phyloP scores from a whole-genome alignment of 306 rosid species.

The Bauhinia variegata region DNA sequence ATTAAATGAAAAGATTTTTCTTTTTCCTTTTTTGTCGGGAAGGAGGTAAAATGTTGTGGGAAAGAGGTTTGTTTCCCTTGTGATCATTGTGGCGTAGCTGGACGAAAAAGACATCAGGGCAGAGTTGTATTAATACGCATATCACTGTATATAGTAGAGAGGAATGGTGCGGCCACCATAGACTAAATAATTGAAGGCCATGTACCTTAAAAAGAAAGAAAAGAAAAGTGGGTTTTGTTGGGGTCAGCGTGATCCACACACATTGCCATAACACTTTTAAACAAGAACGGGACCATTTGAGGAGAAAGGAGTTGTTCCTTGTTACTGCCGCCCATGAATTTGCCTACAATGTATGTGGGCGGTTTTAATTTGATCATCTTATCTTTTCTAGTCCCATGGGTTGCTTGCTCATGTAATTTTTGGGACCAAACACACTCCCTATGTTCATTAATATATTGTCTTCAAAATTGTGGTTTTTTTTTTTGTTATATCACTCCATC shows the following conservation, averaged over 20 bases:
- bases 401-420: constrained; percentile 21
- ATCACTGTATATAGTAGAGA: constrained; percentile 25
- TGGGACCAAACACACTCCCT: constrained; percentile 42
- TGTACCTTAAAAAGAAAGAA: background rate
- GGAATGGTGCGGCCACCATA: constrained; percentile 23
- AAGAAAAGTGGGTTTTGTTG: constrained; percentile 46
- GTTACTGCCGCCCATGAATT: background rate
- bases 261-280: constrained; percentile 16
- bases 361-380: constrained; percentile 3
- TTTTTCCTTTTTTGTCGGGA: background rate
- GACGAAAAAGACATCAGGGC: constrained; percentile 52
- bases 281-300: constrained; percentile 22
- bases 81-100: constrained; percentile 38
- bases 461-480: too few species aligned
- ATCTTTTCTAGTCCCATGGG: constrained; percentile 9
- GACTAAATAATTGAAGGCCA: constrained; percentile 36
- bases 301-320: background rate
- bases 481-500: too few species aligned
- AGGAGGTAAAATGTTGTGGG: background rate
- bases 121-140: constrained; percentile 39
- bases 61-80: background rate
- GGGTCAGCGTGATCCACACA: constrained; percentile 47
- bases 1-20: too few species aligned
- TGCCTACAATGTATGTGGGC: background rate
- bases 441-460: constrained; percentile 30